Base-by-base conservation (phyloP, 768 basidiomycete genomes). In the Cubamyces lactineus region DNA sequence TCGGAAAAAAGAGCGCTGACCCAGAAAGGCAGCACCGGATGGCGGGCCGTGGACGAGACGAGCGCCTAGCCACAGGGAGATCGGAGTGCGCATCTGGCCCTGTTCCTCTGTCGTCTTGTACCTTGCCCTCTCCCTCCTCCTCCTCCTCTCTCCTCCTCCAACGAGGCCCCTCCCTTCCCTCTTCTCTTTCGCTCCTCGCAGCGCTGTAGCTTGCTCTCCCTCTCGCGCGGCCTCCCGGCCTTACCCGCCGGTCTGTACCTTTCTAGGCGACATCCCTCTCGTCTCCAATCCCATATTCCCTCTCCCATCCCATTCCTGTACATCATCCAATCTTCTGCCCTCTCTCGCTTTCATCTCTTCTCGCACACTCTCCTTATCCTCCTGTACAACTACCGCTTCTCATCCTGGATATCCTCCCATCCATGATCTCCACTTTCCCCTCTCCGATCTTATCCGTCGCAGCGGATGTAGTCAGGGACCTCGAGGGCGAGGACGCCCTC, bases 401-500 rank as follows among this genome's bases (percentile, higher is more conserved):
- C 66, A 9, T 43, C 19, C 56, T 57, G 57, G 63, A 53, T 45
- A 38, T 52, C 26, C 57, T 45, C 40, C 19, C 41, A 48, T 47
- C 69, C 66, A 86, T 86, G 86, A 70, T 82, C 54, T 63, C 77
- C 56, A 69, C 76, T 28, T 83, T 89, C 26, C 81, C 88, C n/a
- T 74, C 77, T 7, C 89, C 89, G 38, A 82, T 92, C 40, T 84
- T 92, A 55, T 79, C 84, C 30, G 78, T 92, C 66, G 79, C 86
- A 7, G 77, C 82, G 19, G 89, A 89, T 62, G 88, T 80, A 19
- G 80, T 92, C 62, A 80, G 79, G 67, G 84, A 88, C 64, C 81
- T 91, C 63, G 83, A 91, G 67, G 86, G 87, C 53, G 77, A 82
- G 43, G 87, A 90, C 52, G 86, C 88, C 28, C 77, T 91, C 51